Conservation (phyloP, 1,139 yeast species). For the Lipomyces yarrowii region DNA sequence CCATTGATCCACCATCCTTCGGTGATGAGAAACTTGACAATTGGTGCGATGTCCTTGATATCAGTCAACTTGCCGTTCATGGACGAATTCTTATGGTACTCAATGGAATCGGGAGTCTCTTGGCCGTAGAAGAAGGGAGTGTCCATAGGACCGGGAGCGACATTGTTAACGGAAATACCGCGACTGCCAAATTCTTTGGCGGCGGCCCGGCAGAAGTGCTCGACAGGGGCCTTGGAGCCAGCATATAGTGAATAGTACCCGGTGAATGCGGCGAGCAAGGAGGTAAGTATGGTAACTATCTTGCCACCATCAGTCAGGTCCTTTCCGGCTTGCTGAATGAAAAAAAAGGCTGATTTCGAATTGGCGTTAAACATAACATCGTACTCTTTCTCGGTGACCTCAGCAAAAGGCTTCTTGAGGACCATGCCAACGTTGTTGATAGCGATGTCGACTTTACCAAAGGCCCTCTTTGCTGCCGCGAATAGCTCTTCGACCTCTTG, state of each 20-base stretch:
- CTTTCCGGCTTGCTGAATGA: slow-evolving; percentile 59
- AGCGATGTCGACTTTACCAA: slow-evolving; percentile 61
- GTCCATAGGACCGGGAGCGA: slow-evolving; percentile 65
- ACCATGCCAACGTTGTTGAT: slow-evolving; percentile 69
- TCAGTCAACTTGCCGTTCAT: slow-evolving; percentile 38
- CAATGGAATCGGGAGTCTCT: slow-evolving; percentile 57
- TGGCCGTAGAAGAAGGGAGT: slow-evolving; percentile 69
- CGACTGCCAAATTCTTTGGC: background rate
- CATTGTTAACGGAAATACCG: slow-evolving; percentile 55
- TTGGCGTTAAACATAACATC: slow-evolving; percentile 57
- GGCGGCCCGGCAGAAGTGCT: slow-evolving; percentile 57
- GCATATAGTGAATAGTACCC: slow-evolving; percentile 56
- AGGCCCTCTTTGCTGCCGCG: slow-evolving; percentile 47
- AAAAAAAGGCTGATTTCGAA: slow-evolving; percentile 63
- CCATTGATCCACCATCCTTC: slow-evolving; percentile 62
- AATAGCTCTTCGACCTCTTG: slow-evolving; percentile 51
- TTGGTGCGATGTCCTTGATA: slow-evolving; percentile 61
- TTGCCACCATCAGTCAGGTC: slow-evolving; percentile 56
- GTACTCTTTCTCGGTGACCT: slow-evolving; percentile 56
- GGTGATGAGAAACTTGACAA: slow-evolving; percentile 59
- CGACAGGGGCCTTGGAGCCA: slow-evolving; percentile 57
- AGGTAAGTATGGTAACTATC: slow-evolving; percentile 61
- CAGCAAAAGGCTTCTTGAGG: slow-evolving; percentile 59
- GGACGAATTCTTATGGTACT: slow-evolving; percentile 51
- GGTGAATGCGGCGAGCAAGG: slow-evolving; percentile 66